A percentile compares a stretch with the other conserved stretches of the same genome.
These are phyloP conservation scores for Termitomyces sp. DNA, from an alignment of 1,284 basidiomycete species.

Conservation along the genomic window DNA sequence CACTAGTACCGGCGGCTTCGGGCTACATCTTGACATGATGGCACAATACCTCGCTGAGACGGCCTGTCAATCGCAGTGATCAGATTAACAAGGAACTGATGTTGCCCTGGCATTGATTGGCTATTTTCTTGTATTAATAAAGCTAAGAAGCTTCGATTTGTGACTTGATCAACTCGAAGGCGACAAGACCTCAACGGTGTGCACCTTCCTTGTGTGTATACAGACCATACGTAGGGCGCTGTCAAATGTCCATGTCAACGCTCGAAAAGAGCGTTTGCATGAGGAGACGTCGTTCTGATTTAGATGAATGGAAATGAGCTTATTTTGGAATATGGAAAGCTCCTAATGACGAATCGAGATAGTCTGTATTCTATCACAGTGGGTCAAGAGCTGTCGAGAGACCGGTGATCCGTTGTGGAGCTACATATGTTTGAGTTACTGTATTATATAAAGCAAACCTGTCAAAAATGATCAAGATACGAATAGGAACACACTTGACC, in stretches of 20 bases:
- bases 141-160: no score
- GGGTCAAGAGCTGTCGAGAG: background rate
- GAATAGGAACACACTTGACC: background rate
- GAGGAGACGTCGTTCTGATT: background rate
- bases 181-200: background rate
- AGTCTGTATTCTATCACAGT: background rate
- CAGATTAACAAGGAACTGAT: no score
- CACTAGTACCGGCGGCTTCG: no score
- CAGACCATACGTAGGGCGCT: background rate
- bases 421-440: no score
- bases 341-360: background rate
- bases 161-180: no score
- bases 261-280: background rate
- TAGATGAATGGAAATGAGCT: slow-evolving; percentile 1
- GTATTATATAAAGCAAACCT: background rate
- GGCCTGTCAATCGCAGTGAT: no score
- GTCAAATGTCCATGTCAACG: background rate
- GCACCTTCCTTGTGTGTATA: background rate
- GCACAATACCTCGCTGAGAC: no score
- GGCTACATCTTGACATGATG: no score
- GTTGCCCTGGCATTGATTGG: no score
- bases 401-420: background rate
- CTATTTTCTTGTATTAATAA: no score
- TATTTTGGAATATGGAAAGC: background rate
- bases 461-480: background rate